Conservation (phyloP, 331 rosid genomes). For the Malus hybrid region DNA sequence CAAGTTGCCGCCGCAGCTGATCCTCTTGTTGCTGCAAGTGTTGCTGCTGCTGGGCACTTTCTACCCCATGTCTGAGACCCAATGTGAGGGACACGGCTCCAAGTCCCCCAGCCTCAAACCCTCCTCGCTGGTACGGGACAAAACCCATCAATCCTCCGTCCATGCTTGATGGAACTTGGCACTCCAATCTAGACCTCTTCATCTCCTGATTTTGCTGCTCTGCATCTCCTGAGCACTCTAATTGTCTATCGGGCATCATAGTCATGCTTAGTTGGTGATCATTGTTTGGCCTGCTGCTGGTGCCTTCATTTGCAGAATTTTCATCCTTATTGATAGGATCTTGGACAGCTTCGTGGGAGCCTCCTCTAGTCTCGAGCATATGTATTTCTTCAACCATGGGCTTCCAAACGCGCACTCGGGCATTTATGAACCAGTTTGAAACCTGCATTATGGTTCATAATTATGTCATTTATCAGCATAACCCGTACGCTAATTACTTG, state of each 20-base stretch:
- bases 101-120: slow-evolving; percentile 44
- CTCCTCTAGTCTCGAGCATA: slow-evolving; percentile 70
- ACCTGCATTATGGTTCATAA: slow-evolving; percentile 40
- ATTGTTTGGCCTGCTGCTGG: slow-evolving; percentile 12
- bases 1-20: slow-evolving; percentile 49
- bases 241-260: slow-evolving; percentile 23
- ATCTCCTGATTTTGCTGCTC: slow-evolving; percentile 42
- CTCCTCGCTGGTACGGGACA: slow-evolving; percentile 46
- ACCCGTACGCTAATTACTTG: neutral
- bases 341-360: slow-evolving; percentile 24
- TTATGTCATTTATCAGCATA: neutral
- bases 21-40: slow-evolving; percentile 39
- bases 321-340: slow-evolving; percentile 19
- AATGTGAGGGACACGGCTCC: slow-evolving; percentile 73
- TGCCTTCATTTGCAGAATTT: slow-evolving; percentile 19
- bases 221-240: slow-evolving; percentile 21
- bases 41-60: slow-evolving; percentile 38
- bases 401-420: slow-evolving; percentile 94
- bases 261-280: slow-evolving; percentile 18
- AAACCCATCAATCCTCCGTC: slow-evolving; percentile 60
- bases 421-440: slow-evolving; percentile 97
- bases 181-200: slow-evolving; percentile 53
- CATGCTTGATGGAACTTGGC: slow-evolving; percentile 37
- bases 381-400: slow-evolving; percentile 99
- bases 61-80: slow-evolving; percentile 71